phyloP scores from a whole-genome alignment of 2,329 filamentous ascomycete species.

The Aspergillus japonicus region DNA sequence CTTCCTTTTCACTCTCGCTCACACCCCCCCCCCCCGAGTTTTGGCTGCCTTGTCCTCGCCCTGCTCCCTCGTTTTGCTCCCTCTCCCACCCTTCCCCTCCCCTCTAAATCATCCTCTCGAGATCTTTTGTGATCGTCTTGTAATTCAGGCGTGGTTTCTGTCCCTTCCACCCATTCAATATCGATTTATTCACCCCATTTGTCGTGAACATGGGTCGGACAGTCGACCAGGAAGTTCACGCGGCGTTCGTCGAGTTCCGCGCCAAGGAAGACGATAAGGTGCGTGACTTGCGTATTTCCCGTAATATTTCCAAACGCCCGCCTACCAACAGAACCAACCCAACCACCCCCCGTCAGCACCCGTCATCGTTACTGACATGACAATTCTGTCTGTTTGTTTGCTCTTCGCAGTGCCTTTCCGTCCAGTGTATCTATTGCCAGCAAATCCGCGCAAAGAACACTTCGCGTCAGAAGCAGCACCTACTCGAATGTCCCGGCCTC shows the following conservation, averaged over 20 bases:
- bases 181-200: conserved; percentile 26
- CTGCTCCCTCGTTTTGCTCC: conserved; percentile 16
- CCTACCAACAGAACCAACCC: conserved; percentile 27
- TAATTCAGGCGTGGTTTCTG: background rate
- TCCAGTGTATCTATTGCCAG: conserved; percentile 55
- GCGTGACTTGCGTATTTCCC: conserved; percentile 39
- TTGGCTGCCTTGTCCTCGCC: conserved; percentile 12
- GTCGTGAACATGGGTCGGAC: conserved; percentile 49
- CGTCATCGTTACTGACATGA: conserved; percentile 36
- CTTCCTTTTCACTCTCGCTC: conserved; percentile 19
- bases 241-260: conserved; percentile 54
- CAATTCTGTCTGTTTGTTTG: conserved; percentile 20
- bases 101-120: conserved; percentile 9
- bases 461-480: conserved; percentile 52
- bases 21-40: conserved; percentile 17
- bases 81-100: conserved; percentile 13
- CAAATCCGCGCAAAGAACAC: conserved; percentile 55
- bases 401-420: conserved; percentile 48
- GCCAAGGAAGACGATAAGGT: conserved; percentile 55
- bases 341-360: background rate
- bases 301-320: conserved; percentile 40
- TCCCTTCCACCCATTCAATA: conserved; percentile 18
- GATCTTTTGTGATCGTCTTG: conserved; percentile 14
- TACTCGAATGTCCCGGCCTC: conserved; percentile 51
- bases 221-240: conserved; percentile 54